These are phyloP conservation scores for Candida tibetensis DNA, from an alignment of 805 yeast species.

Conservation along the genomic window DNA sequence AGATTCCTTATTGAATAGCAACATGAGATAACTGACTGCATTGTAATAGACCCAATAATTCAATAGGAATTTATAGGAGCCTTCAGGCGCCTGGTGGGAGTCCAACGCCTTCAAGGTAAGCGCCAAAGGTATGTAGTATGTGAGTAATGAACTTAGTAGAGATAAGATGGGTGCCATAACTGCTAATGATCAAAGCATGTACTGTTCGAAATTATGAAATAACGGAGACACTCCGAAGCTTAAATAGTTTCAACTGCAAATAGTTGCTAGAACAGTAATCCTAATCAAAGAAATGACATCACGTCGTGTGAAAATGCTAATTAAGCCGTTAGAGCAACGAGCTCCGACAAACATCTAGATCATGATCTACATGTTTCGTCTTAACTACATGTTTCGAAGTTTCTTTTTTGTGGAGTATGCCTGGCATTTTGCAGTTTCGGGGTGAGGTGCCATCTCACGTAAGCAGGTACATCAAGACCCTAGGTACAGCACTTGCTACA, in stretches of 20 bases:
- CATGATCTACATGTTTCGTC: too few relatives aligned
- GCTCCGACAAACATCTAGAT: not conserved
- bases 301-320: too few relatives aligned
- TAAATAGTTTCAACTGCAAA: not conserved
- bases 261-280: not conserved
- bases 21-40: constrained; percentile 2
- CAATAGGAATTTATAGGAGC: constrained; percentile 11
- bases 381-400: too few relatives aligned
- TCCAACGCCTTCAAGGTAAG: constrained; percentile 11
- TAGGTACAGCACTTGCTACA: too few relatives aligned
- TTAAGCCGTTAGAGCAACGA: too few relatives aligned
- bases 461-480: too few relatives aligned
- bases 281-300: too few relatives aligned
- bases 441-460: too few relatives aligned
- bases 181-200: too few relatives aligned
- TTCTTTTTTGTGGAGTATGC: too few relatives aligned
- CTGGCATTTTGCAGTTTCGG: too few relatives aligned
- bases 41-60: constrained; percentile 17
- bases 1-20: not conserved
- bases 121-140: constrained; percentile 11
- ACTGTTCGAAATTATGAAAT: not conserved
- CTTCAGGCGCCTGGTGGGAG: constrained; percentile 2
- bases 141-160: constrained; percentile 1
- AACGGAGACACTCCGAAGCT: not conserved
- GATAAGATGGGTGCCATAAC: not conserved